Base-by-base conservation (phyloP, 2,329 filamentous ascomycete species). In the Chrysosphaeria jannelii region DNA sequence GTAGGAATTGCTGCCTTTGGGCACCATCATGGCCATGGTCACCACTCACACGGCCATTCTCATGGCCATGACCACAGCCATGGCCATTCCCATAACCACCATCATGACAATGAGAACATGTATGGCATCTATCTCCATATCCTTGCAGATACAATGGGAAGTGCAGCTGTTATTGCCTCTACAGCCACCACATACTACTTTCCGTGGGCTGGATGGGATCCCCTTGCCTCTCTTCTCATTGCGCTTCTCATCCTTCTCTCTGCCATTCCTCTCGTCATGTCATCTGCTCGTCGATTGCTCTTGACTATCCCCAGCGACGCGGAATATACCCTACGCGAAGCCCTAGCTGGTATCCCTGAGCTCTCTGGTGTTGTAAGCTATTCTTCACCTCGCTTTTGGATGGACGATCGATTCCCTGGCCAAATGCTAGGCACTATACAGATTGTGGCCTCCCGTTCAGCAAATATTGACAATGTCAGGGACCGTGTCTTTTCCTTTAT, bases 41-140 rank as follows among this genome's bases (percentile, higher is more conserved):
- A 46, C 24, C 23, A 25, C 13, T 20, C 14, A 1, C 35, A 43
- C 22, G 21, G 30, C n/a, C 44, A 47, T 25, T 34, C 36, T 14
- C 39, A 36, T 17, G 30, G 36, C 12, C 35, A 41, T 15, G 28
- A 29, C 13, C 41, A 48, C 24, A 33, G 37, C 14, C 39, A 48
- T 24, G 40, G 33, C n/a, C 42, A 48, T 24, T 39, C 33, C 10
- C 42, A 49, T 27, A 36, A 39, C 10, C 46, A 53, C 26, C 46
- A 48, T n/a, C 70, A 79, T 36, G 70, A 76, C 30, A 90, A 90
- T 41, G 85, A 97, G 36, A 97, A 97, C 39, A 91, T 97, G 79
- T 48, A 85, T 35, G 85, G 85, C 8, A 93, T 97, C 33, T 97
- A 89, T 43, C 51, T 97, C 11, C 85, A 97, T 38, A 74, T 97